phyloP scores from a whole-genome alignment of 2,329 filamentous ascomycete species.

The Coniochaeta ligniaria region DNA sequence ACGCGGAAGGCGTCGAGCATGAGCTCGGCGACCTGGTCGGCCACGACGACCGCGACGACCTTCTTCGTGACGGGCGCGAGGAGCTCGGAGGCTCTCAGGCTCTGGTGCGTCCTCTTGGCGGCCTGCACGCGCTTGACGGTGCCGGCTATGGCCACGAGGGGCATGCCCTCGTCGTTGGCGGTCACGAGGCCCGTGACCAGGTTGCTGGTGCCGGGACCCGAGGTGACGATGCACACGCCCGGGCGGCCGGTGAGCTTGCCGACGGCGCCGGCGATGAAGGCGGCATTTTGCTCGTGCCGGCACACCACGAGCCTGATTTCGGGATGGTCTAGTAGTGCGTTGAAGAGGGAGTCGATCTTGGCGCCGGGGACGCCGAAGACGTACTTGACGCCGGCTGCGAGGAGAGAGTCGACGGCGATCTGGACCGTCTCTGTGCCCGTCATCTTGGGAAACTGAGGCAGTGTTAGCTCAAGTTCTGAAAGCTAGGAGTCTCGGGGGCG shows the following conservation, averaged over 20 bases:
- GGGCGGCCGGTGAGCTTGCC: slow-evolving; percentile 36
- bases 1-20: not conserved
- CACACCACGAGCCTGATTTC: slow-evolving; percentile 39
- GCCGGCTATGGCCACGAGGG: slow-evolving; percentile 40
- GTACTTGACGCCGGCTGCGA: slow-evolving; percentile 31
- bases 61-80: slow-evolving; percentile 34
- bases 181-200: slow-evolving; percentile 37
- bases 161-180: slow-evolving; percentile 38
- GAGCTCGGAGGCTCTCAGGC: slow-evolving; percentile 34
- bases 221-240: slow-evolving; percentile 38
- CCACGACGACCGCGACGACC: slow-evolving; percentile 31
- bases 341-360: slow-evolving; percentile 40
- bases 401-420: slow-evolving; percentile 20
- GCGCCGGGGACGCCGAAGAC: slow-evolving; percentile 41
- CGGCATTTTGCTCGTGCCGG: slow-evolving; percentile 41
- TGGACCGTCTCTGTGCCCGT: slow-evolving; percentile 16
- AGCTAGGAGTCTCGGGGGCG: too few relatives aligned
- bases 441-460: not conserved
- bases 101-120: slow-evolving; percentile 38
- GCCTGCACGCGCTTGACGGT: slow-evolving; percentile 34
- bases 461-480: too few relatives aligned
- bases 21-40: slow-evolving; percentile 39
- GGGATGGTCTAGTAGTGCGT: slow-evolving; percentile 34
- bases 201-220: slow-evolving; percentile 38
- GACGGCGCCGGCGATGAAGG: slow-evolving; percentile 39